Evolutionary conservation across 179 eudicot species (phyloP), one percentile per base, ranked within the genome.

Genomic region (Drosera spatulata): DNA sequence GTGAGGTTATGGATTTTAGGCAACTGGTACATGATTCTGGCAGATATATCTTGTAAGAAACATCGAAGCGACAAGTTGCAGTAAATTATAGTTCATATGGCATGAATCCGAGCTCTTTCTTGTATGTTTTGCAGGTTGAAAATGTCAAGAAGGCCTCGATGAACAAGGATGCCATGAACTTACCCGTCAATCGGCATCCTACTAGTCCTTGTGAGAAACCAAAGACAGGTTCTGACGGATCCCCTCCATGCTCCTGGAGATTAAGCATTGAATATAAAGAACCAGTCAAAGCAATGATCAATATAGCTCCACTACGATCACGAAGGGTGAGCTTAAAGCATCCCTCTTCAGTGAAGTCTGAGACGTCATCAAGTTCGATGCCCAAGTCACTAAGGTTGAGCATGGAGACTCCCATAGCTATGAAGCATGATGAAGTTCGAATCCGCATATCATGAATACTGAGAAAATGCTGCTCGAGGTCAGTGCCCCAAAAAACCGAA

Each of bases 1-100:
- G 50, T 10, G 95, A 93, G 63, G 82, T 86, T 56, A 66, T 75
- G 69, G 85, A 81, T 49, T 90, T 93, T 37, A 82, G 82, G 74
- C 79, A 85, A 72, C 82, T 86, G 98, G 95, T 84, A 72, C 41
- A 69, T 43, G n/a, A 5, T 12, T 53, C 22, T 38, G 6, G 9
- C 41, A 37, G 33, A 55, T 33, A 10, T 12, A 4, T 43, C 6
- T 43, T 43, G 8, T 4, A 4, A 43, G 45, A 22, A 22, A 22
- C 33, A 22, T 22, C 33, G 33, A 22, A 22, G 33, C 33, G 0
- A 22, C 33, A 43, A 43, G 8, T 43, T 43, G 5, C 8, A 22
- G 0, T 7, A 43, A 43, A 43, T 0, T 43, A 7, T 22, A 22
- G 33, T 22, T 22, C 33, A 22, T 22, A 43, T 43, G 45, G 45